Base-by-base conservation (phyloP, 2,329 filamentous ascomycete species). In the Cordyceps javanica region DNA sequence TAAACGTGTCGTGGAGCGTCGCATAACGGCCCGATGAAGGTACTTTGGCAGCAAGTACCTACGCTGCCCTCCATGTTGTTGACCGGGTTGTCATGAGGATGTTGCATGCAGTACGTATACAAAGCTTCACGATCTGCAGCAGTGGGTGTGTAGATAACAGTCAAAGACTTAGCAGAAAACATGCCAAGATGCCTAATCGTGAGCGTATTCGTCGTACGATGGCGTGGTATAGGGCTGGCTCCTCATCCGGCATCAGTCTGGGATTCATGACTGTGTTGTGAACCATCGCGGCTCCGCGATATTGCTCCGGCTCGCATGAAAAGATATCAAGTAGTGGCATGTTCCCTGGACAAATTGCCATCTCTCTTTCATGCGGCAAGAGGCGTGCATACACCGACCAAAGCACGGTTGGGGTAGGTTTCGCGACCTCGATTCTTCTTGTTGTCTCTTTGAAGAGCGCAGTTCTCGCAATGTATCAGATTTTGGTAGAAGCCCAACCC, bases 1-100 rank as follows among this genome's bases (percentile, higher is more conserved):
- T 26, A n/a, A 32, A 3, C n/a, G 13, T 25, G 23, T 11, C 13
- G 16, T 19, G 28, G 30, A 25, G 39, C 34, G 23, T 19, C 21
- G 14, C 49, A 14, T 3, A 23, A 23, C 39, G 19, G 2, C 39
- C 25, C 36, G 39, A 5, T 11, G 2, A 19, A 5, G 41, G 51
- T 54, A 54, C 51, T 26, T 54, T 34, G 39, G 21, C 13, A 41
- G 14, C 28, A 54, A 38, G 51, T 54, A 54, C 39, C 51, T 36
- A 36, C 34, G 11, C n/a, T 26, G 34, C 32, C 45, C 32, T 36
- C 48, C 48, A 50, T 10, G 46, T 26, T 44, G 16, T 13, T 14
- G 28, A 8, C 5, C 4, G 25, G 11, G 7, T 30, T 11, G n/a
- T 38, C 19, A 23, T 38, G 46, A n/a, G 16, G 21, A 34, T 39